Evolutionary conservation across 2,329 filamentous ascomycete species (phyloP), one percentile per base, ranked within the genome.

Genomic region (Cadophora gregata): DNA sequence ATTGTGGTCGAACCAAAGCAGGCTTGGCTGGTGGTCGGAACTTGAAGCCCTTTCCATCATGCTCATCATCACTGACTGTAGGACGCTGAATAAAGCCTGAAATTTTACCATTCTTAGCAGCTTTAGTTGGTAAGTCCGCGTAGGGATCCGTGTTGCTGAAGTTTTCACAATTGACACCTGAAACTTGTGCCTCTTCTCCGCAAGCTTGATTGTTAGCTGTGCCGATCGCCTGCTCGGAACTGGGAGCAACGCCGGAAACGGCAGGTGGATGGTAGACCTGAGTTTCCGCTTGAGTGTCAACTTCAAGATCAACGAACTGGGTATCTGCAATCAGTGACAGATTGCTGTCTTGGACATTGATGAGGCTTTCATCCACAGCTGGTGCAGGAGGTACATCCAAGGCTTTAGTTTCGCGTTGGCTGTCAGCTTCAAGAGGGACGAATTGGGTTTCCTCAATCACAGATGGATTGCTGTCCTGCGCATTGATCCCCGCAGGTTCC

Each of bases 381-480:
- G 25, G 16, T 21, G 3, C 5, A 24, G 55, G 36, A 42, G 19
- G 19, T 59, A 5, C 29, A 59, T 12, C 10, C 19, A 42, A 36
- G 14, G 33, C 53, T 24, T 25, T 27, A 38, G 29, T 64, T 10
- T 59, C 21, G 7, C 61, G 68, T 64, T 73, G 72, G 14, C 67
- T 70, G 24, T 73, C 72, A 42, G 59, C 38, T 60, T 74, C 74
- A 6, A 75, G 42, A 16, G 16, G 24, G 21, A 48, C 63, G 48
- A 63, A 73, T 62, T 75, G 74, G 16, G 71, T 70, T 16, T 75
- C 71, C 33, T 61, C 69, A 25, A 72, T 42, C 4, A 67, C 12
- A 25, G 69, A 70, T 53, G 19, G 36, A 36, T 59, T 38, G 56
- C 62, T 70, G 3, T 64, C 59, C 53, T 64, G 66, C 7, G 51